Base-by-base conservation (phyloP, 106 monocot species). In the Dendrobium officinale region DNA sequence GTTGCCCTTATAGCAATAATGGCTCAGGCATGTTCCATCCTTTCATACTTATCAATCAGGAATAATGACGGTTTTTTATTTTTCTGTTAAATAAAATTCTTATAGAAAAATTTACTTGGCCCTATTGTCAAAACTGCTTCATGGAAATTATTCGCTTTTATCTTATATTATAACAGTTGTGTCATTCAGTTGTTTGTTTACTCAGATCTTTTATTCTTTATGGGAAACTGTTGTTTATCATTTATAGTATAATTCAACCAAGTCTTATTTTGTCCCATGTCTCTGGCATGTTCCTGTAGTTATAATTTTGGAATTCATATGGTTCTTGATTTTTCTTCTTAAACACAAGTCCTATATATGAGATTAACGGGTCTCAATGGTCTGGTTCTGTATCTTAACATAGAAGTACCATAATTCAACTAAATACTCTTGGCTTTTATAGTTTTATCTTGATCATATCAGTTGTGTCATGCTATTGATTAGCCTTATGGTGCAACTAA, bases 1-100 rank as follows among this genome's bases (percentile, higher is more conserved):
- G 90, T 99, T 83, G 99, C 99, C 5, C 91, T 99, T 59, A 91
- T 99, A 82, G 81, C 90, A 67, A 85, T 99, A 55, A 99, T 99
- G 99, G 93, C 99, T 77, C 99, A 99, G 91, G 95, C 87, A 90
- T 43, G 37, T 76, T 27, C 22, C 49, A 27, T 13, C 1, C 74
- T 44, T 37, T 74, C 6, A 2, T 72, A 40, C 74, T 74, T 74
- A 74, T 43, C 20, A 61, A 20, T 22, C n/a, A 61, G 22, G 19
- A 13, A 51, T 51, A 0, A 10, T 13, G 13, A 51, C 4, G 6
- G 6, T 11, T 70, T 5, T 5, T 70, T 31, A 37, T 70, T 70
- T 37, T 9, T 3, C 11, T 27, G 10, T 13, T 51, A 3, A 31
- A n/a, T 70, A n/a, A 10, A 70, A 10, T 6, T 37, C 13, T 37